Conservation (phyloP, 257 asterid species). For the Asclepias syriaca region DNA sequence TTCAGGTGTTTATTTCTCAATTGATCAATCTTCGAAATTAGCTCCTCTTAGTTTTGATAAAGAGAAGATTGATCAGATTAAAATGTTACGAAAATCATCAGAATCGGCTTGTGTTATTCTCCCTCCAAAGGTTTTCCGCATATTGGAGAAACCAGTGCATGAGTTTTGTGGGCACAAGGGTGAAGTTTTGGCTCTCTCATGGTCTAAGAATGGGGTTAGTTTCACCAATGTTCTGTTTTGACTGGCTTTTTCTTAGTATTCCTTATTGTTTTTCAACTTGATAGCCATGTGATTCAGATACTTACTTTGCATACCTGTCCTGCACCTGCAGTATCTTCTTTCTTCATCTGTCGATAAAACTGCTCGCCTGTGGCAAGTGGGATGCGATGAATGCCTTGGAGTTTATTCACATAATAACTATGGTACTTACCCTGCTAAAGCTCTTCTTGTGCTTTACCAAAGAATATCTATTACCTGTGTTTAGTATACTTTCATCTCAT, state of each 20-base stretch:
- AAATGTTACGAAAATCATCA: conserved; percentile 44
- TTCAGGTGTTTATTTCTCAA: conserved; percentile 55
- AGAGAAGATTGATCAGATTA: conserved; percentile 32
- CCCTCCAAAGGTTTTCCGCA: conserved; percentile 71
- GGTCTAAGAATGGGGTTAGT: conserved; percentile 95
- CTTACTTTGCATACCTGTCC: conserved; percentile 8
- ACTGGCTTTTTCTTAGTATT: too few relatives aligned
- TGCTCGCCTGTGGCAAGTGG: conserved; percentile 89
- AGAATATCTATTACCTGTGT: background rate
- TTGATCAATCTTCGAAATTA: conserved; percentile 52
- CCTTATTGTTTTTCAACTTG: background rate
- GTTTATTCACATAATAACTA: conserved; percentile 71
- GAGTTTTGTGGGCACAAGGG: conserved; percentile 73
- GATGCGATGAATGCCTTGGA: conserved; percentile 58
- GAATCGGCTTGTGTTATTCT: conserved; percentile 73
- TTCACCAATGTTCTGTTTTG: too few relatives aligned
- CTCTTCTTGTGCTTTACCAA: background rate
- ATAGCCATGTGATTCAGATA: background rate
- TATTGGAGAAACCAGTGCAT: conserved; percentile 78
- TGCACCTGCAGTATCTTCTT: conserved; percentile 56
- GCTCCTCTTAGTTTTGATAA: conserved; percentile 40
- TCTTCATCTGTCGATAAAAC: conserved; percentile 87
- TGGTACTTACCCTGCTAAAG: conserved; percentile 36
- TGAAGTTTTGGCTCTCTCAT: conserved; percentile 78
- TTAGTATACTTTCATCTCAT: conserved; percentile 7